phyloP scores from a whole-genome alignment of 257 asterid species.

The Nicotiana noctiflora region DNA sequence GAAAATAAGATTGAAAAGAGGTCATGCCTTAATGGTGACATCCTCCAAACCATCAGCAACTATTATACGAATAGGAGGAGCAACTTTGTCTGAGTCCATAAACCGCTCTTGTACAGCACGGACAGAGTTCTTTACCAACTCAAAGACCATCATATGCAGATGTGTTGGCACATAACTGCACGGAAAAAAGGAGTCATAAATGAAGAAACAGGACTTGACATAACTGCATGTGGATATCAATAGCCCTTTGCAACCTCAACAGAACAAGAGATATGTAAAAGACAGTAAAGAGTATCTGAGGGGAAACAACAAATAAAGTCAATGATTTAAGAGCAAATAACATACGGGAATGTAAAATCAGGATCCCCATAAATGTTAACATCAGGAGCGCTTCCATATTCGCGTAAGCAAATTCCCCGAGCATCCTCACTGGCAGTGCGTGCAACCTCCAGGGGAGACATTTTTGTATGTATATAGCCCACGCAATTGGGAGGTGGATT shows the following conservation, averaged over 20 bases:
- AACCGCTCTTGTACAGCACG: slow-evolving; percentile 92
- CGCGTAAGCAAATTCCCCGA: slow-evolving; percentile 67
- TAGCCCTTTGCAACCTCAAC: neutral
- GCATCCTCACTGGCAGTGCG: slow-evolving; percentile 85
- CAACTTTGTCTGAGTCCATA: slow-evolving; percentile 70
- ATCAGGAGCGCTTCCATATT: slow-evolving; percentile 88
- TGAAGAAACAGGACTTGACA: neutral
- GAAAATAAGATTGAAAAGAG: neutral
- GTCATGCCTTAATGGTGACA: slow-evolving; percentile 84
- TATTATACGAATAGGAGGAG: slow-evolving; percentile 81
- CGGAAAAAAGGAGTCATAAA: neutral
- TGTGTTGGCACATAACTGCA: slow-evolving; percentile 85
- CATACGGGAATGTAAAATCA: slow-evolving; percentile 82
- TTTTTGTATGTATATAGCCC: slow-evolving; percentile 90
- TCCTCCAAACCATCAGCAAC: slow-evolving; percentile 98
- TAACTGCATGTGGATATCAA: neutral
- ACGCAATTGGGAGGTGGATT: slow-evolving; percentile 76
- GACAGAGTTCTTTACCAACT: slow-evolving; percentile 87
- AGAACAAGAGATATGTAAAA: neutral
- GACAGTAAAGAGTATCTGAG: neutral
- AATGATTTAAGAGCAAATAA: neutral
- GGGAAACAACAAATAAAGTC: neutral
- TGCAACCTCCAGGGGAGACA: slow-evolving; percentile 90
- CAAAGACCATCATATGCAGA: slow-evolving; percentile 94
- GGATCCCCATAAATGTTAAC: slow-evolving; percentile 85